A percentile compares a stretch with the other conserved stretches of the same genome.
phyloP scores from a whole-genome alignment of 2,329 filamentous ascomycete species.

The Lecanicillium sp. region DNA sequence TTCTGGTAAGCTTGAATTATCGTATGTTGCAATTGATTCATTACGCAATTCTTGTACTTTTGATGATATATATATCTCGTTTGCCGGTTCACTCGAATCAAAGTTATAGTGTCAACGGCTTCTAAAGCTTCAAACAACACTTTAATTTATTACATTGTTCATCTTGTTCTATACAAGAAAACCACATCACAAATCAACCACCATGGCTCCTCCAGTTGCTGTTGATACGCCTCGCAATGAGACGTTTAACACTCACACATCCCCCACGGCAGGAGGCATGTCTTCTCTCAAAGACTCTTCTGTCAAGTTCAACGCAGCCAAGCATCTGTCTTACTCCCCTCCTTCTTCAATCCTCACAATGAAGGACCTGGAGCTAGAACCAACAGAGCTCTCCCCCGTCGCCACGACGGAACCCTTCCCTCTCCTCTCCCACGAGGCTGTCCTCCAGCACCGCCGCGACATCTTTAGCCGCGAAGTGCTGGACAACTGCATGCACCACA shows the following conservation, averaged over 20 bases:
- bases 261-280: not conserved
- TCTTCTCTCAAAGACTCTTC: not conserved
- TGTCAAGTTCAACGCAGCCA: conserved; percentile 11
- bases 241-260: too few relatives aligned
- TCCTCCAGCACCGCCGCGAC: conserved; percentile 14
- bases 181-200: too few relatives aligned
- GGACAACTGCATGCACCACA: conserved; percentile 21
- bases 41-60: too few relatives aligned
- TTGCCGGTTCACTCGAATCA: too few relatives aligned
- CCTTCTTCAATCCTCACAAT: conserved; percentile 13
- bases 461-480: conserved; percentile 17
- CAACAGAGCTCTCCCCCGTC: conserved; percentile 14
- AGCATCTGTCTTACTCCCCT: conserved; percentile 13
- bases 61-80: too few relatives aligned
- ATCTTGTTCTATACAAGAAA: too few relatives aligned
- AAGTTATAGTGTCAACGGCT: too few relatives aligned
- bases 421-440: conserved; percentile 16
- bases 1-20: too few relatives aligned
- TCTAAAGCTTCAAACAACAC: too few relatives aligned
- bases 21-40: too few relatives aligned
- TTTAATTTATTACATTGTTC: too few relatives aligned
- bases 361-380: conserved; percentile 14
- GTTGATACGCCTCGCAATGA: conserved; percentile 4
- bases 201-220: conserved; percentile 12
- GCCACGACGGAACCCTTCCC: conserved; percentile 23